Base-by-base conservation (phyloP, 176 grass and related monocot genomes). In the Raddia guianensis region DNA sequence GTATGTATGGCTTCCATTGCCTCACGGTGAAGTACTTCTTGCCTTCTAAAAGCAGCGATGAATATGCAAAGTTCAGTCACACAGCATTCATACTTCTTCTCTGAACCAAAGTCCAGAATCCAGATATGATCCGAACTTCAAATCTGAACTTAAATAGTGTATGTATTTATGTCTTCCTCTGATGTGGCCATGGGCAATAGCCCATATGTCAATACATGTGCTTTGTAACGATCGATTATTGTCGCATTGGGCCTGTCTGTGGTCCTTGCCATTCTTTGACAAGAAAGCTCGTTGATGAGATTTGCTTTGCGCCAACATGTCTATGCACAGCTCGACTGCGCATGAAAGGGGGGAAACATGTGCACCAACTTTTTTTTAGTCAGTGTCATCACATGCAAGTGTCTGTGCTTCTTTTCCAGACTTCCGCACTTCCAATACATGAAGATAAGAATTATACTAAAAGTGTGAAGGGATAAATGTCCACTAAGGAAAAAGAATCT, bases 241-340 rank as follows among this genome's bases (percentile, higher is more conserved):
- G 2, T 21, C 59, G 19, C 13, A 13, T 9, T 37, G 5, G 4
- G 12, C 51, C 6, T 43, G 10, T 58, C 8, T 84, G 3, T 27
- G 73, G 11, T 51, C 65, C 51, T 84, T 44, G 44, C 56, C 64
- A 84, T 59, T 81, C 18, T 66, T 9, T 63, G 20, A 15, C 13
- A 34, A 70, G 0, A 49, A 7, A 13, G 2, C 11, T n/a, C 15
- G 5, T 71, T 60, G 21, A 33, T 37, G 21, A 34, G 37, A 73
- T 18, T 19, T 40, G 21, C 2, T 18, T 5, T 1, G n/a, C 58
- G 46, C 12, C 3, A 4, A 53, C 43, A 46, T 2, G 50, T n/a
- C 4, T 52, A 62, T 52, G 54, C 71, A 27, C 49, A 56, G 66
- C 37, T 71, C 48, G 33, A 16, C 43, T 55, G 49, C 18, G 43